Evolutionary conservation across 805 yeast genomes (phyloP).

Genomic region (Cyberlindnera japonica): DNA sequence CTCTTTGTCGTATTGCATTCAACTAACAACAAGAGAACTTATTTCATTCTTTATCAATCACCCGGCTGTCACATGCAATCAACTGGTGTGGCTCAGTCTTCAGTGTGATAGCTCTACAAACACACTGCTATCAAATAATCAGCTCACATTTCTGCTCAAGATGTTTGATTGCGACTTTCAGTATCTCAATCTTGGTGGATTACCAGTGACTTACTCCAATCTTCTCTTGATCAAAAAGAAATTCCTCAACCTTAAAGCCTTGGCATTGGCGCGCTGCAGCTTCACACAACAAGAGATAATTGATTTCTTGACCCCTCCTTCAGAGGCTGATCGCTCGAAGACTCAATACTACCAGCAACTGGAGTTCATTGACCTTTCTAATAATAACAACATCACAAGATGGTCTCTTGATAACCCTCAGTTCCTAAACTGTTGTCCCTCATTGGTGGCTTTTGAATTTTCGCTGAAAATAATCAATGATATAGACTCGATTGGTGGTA

Average conservation of each 20-base stretch:
- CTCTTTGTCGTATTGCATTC: constrained; percentile 61
- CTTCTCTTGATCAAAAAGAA: constrained; percentile 37
- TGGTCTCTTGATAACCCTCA: constrained; percentile 54
- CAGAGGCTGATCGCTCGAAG: constrained; percentile 7
- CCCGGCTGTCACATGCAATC: constrained; percentile 50
- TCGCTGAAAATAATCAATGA: constrained; percentile 54
- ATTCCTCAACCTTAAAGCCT: constrained; percentile 35
- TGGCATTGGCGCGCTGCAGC: constrained; percentile 34
- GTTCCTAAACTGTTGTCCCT: constrained; percentile 41
- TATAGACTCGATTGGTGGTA: constrained; percentile 33
- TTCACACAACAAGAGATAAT: constrained; percentile 32
- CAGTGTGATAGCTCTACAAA: constrained; percentile 63
- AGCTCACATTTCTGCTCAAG: constrained; percentile 41
- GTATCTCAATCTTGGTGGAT: constrained; percentile 61
- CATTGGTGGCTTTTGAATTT: constrained; percentile 64
- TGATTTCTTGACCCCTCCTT: constrained; percentile 31
- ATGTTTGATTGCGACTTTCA: constrained; percentile 37
- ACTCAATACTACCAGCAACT: constrained; percentile 32
- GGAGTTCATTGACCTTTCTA: constrained; percentile 62
- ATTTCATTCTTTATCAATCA: constrained; percentile 67
- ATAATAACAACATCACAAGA: constrained; percentile 53
- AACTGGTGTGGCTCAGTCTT: constrained; percentile 62
- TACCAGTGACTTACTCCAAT: constrained; percentile 45
- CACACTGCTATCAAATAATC: constrained; percentile 52
- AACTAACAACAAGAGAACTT: constrained; percentile 67